Evolutionary conservation across 108 stramenopile species (phyloP), one percentile per base, ranked within the genome.

Genomic region (Cyclotella cryptica): DNA sequence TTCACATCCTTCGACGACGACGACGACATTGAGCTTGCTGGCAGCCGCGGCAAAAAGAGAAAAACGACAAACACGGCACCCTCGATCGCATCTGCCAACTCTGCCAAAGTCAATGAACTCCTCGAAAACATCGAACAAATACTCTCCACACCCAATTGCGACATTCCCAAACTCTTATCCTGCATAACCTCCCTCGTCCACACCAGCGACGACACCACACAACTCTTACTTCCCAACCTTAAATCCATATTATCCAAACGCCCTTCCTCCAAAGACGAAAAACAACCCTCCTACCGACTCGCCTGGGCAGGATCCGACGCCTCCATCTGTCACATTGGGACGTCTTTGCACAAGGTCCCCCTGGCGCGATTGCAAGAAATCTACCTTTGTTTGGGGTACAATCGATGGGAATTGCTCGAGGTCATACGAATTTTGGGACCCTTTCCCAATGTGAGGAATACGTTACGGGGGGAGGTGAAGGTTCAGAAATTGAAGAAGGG

Each of bases 351-450:
- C 84, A 93, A 93, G 67, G 93, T 96, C 0, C 96, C 96, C 39
- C 68, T 96, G 71, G 95, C 93, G 26, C 75, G 93, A 35, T 74
- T 94, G 84, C 88, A 96, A 63, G 93, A 94, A 79, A 78, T 94
- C 5, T 96, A 88, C 71, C 47, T 94, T 35, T 80, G 78, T 39
- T 81, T 88, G 75, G 82, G 85, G 0, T 72, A 74, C 27, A 80
- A 81, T 29, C 80, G 84, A 53, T 72, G 93, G 53, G 81, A 86
- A 73, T 63, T 91, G 60, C 41, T 85, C 14, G 96, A 96, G 85
- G 96, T 94, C 5, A 96, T 96, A 77, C 89, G 93, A 10, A 83
- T 96, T 45, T 47, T 94, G 54, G 96, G 96, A 47, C 96, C 96
- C 24, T 96, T 94, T 77, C 96, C 95, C 6, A 96, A 93, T 71